A percentile compares a stretch with the other conserved stretches of the same genome.
Conservation (phyloP, 148 eudicot genomes). For the Arctostaphylos glauca region DNA sequence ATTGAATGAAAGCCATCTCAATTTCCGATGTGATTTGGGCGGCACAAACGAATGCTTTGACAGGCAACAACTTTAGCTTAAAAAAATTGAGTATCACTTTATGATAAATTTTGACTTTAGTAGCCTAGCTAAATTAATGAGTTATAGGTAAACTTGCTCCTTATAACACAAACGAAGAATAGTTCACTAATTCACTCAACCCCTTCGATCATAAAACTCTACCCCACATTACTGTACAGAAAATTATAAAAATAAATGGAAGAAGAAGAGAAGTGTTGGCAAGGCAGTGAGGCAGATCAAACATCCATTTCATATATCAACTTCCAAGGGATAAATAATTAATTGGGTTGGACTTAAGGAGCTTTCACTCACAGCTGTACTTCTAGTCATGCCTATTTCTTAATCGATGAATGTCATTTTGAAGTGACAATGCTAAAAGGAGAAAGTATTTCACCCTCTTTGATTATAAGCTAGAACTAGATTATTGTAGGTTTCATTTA, state of each 20-base stretch:
- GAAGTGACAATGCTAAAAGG: no score
- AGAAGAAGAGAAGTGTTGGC: neutral
- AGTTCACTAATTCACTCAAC: neutral
- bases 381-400: neutral
- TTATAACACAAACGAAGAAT: neutral
- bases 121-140: no score
- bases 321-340: neutral
- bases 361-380: neutral
- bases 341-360: neutral
- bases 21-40: no score
- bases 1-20: no score
- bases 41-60: no score
- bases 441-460: no score
- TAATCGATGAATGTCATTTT: neutral
- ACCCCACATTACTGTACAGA: no score
- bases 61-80: no score
- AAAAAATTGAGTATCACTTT: no score
- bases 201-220: neutral
- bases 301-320: constrained; percentile 4
- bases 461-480: no score
- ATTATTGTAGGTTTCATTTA: neutral
- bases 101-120: no score
- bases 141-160: neutral
- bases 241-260: no score
- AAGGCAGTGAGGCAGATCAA: neutral